Base-by-base conservation (phyloP, 2,329 filamentous ascomycete genomes). In the Hypoxylon sp. region DNA sequence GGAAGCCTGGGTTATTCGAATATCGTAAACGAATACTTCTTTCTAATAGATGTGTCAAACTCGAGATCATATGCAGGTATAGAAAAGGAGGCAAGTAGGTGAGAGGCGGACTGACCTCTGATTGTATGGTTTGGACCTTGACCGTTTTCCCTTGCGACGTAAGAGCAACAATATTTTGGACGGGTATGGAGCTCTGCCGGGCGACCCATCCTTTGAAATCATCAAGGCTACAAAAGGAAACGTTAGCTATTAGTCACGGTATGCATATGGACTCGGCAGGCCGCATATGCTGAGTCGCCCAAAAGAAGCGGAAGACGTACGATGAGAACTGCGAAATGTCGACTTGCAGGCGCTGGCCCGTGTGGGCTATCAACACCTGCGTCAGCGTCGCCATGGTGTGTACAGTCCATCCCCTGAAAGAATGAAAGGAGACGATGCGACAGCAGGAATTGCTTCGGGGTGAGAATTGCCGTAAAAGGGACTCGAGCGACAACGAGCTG, bases 21-120 rank as follows among this genome's bases (percentile, higher is more conserved):
- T 92, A 80, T 98, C 94, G 81, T 97, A 99, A 58, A 98, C 89
- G 79, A 92, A 98, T 64, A 99, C 90, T 79, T 98, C 94, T 73
- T 89, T 92, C 91, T 97, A 73, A 30, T 22, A 54, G 17, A 64
- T 17, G 46, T 14, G 27, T 57, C 33, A 61, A 31, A 48, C 33
- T 25, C 4, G 20, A 42, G 17, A 27, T 25, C 31, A 72, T 50
- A 76, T 69, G 46, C 50, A 11, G 7, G 33, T 44, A 25, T 33
- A 27, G 20, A 11, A 33, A 17, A 14, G 62, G 22, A 40, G 42
- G 35, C 17, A 37, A 56, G 33, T 14, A 40, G 33, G 33, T 20
- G 42, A 49, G 33, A 63, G 66, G 53, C 55, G 37, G 40, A 80
- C 83, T 46, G 82, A 93, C 93, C 88, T 98, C 95, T 37, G 89